Conservation (phyloP, 441 rosid genomes). For the Pelargonium citronellum region DNA sequence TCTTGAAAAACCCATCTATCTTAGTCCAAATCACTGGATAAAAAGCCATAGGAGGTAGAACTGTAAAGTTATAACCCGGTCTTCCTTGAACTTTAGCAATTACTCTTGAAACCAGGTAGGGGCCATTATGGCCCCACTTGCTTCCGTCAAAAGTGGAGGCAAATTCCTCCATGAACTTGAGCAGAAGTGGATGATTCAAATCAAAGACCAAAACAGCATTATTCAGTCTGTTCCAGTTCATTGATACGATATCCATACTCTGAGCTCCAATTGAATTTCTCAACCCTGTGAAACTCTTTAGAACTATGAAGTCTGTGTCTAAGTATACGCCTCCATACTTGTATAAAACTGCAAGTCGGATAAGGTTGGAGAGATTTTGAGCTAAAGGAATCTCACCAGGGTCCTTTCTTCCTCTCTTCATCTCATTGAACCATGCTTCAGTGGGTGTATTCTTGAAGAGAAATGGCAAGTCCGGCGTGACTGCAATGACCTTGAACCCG, state of each 20-base stretch:
- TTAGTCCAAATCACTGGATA: constrained; percentile 51
- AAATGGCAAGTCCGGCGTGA: constrained; percentile 43
- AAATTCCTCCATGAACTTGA: constrained; percentile 48
- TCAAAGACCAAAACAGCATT: constrained; percentile 57
- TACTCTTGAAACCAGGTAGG: constrained; percentile 56
- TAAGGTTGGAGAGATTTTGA: constrained; percentile 56
- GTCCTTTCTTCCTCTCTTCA: constrained; percentile 43
- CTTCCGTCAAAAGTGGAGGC: constrained; percentile 51
- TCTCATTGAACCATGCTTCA: constrained; percentile 40
- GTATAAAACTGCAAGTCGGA: constrained; percentile 48
- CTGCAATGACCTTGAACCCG: constrained; percentile 35
- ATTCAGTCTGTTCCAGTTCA: constrained; percentile 55
- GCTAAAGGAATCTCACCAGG: constrained; percentile 56
- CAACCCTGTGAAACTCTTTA: constrained; percentile 36
- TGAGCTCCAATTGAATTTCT: constrained; percentile 61
- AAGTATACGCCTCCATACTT: constrained; percentile 56
- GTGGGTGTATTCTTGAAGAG: constrained; percentile 53
- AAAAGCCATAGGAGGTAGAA: constrained; percentile 45
- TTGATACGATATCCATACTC: constrained; percentile 32
- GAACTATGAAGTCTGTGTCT: constrained; percentile 48
- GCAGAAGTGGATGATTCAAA: constrained; percentile 43
- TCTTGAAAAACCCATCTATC: constrained; percentile 40
- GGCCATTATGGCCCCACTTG: constrained; percentile 72
- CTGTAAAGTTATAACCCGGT: constrained; percentile 31
- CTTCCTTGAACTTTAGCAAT: constrained; percentile 29